Base-by-base conservation (phyloP, 257 asterid genomes). In the Capsicum pubescens region DNA sequence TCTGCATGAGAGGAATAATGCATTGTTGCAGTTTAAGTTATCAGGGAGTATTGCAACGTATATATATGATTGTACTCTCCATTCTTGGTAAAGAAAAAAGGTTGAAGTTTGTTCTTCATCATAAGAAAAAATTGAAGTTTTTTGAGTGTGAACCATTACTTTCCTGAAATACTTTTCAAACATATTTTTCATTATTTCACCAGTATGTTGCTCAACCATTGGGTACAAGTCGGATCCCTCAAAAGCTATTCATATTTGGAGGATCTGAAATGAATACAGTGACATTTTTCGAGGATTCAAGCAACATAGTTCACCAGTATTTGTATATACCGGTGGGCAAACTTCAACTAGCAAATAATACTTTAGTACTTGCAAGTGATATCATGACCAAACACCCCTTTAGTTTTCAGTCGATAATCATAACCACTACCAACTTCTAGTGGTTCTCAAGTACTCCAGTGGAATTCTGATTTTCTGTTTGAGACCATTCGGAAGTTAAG, bases 391-490 rank as follows among this genome's bases (percentile, higher is more conserved):
- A 32, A 32, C 4, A 66, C 6, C 46, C 70, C 48, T 32, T 6
- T 35, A 35, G 72, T 35, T 66, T 13, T 32, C 72, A 11, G 80
- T 21, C 9, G 2, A 48, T 11, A 19, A 50, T 74, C 21, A 74
- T 21, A 50, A 52, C 46, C n/a, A 13, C 60, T 21, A 15, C 61
- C 42, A 48, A 19, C 15, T 46, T 48, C 80, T 48, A 48, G 42
- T 19, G 14, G 26, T 67, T 70, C 4, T 64, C 42, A 46, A 46
- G 59, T 72, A 72, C 48, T 72, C 56, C 59, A 48, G 80, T 72
- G 80, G 39, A n/a, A 19, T 72, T 19, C 59, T 48, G 46, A 72
- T 44, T 17, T 70, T 44, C 57, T 70, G 79, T 46, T 70, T 70
- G 36, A 44, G 16, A 13, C 56, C 32, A 44, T 70, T n/a, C 11